Base-by-base conservation (phyloP, 139 green algal genomes). In the Pseudopediastrum boryanum region DNA sequence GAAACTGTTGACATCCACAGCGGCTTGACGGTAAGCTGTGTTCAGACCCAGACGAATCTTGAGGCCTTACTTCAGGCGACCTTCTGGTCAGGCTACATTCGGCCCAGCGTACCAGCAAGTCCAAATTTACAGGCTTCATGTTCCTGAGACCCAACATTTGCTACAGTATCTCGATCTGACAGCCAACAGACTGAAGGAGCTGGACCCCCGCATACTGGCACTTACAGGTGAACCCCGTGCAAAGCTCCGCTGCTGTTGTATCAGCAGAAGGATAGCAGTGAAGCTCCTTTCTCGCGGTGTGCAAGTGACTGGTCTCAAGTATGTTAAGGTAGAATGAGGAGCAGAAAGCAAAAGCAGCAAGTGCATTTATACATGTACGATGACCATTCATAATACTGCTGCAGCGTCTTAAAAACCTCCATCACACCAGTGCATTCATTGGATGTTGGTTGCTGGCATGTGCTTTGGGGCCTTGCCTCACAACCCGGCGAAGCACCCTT, bases 101-200 rank as follows among this genome's bases (percentile, higher is more conserved):
- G n/a, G n/a, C n/a, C n/a, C n/a, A n/a, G n/a, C n/a, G n/a, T n/a
- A n/a, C n/a, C n/a, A n/a, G 33, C 50, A 63, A 50, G 56, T 68
- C 48, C 39, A 38, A 54, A 9, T 42, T 36, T 75, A 41, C 64
- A 54, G 38, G 25, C 16, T 31, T 43, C 21, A 58, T 21, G 16
- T 58, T 16, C 16, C 6, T 21, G 12, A 38, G 10, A 36, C 9
- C n/a, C 38, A 31, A 12, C 16, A 75, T 54, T 12, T 36, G 29
- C 25, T 83, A 44, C 83, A 96, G 90, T 41, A 77, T 0, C 68
- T 98, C 19, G 94, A 98, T 77, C 75, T 97, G 5, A 98, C 93
- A 0, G 88, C 89, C 13, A 98, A 98, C 68, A 80, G 94, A 9
- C 80, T 98, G 13, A 84, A 75, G 16, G 71, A 54, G 0, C 77